Evolutionary conservation across 2,329 filamentous ascomycete genomes (phyloP), one percentile per base, ranked within the genome.

Genomic region (Fusarium sp.): DNA sequence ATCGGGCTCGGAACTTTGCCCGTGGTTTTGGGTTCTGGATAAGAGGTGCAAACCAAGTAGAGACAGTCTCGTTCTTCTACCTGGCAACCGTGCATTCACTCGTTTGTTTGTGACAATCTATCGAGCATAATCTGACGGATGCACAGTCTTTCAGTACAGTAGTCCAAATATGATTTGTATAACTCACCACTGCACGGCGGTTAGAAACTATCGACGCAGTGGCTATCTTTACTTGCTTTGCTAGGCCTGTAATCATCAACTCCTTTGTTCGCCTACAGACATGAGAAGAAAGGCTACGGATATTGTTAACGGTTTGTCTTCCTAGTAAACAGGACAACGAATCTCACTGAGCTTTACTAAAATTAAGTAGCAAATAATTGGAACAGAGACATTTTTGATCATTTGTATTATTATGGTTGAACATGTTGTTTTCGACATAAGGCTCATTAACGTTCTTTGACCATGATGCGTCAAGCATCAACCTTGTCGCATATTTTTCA

Each of bases 391-490:
- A 3, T 29, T 53, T n/a, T 55, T 25, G 8, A 45, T 61, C 48
- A 40, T 49, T 61, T 55, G 11, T 53, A 55, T 46, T 61, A 29
- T 61, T 48, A 48, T 61, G 22, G 27, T 45, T 47, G 37, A 53
- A 53, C 57, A 42, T 52, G n/a, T 48, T 60, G 41, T 46, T 45
- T 48, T 54, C 40, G 57, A 56, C n/a, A 54, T 69, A 20, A 27
- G 32, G 42, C 41, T 55, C 64, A 61, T 56, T 44, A 40, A 53
- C 22, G 22, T 57, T 54, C 55, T 29, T 45, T 57, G 25, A 57
- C 51, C 58, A 57, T 54, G 37, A 70, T 61, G 58, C 70, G 34
- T 71, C 57, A 59, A 57, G 61, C 69, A 67, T 67, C 65, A 53
- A 34, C 30, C 44, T 37, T 59, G 20, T 49, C 30, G 12, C 24